A percentile compares a stretch with the other conserved stretches of the same genome.
phyloP scores from a whole-genome alignment of 305 asterid genomes.

The Solanum hybrid region DNA sequence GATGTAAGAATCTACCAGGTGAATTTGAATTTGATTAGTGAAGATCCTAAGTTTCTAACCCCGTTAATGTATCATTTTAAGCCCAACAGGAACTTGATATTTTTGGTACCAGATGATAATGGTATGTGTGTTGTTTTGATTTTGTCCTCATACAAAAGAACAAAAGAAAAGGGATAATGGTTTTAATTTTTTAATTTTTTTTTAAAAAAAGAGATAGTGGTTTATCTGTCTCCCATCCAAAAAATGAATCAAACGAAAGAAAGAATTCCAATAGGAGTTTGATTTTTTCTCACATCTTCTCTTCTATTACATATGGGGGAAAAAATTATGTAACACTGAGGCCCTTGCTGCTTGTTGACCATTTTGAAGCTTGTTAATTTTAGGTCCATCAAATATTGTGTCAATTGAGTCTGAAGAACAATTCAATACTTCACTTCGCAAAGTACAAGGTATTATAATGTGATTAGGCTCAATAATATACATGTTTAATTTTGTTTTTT shows the following conservation, averaged over 20 bases:
- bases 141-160: not conserved
- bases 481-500: not conserved
- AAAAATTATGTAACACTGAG: not conserved
- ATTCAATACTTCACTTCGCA: slow-evolving; percentile 59
- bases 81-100: not conserved
- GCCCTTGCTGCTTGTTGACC: not conserved
- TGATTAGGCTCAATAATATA: not conserved
- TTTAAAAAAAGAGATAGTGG: not conserved
- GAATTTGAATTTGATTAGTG: not conserved
- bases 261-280: not conserved
- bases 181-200: no score
- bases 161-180: not conserved
- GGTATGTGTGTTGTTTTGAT: not conserved
- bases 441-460: slow-evolving; percentile 47
- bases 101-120: not conserved
- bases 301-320: not conserved
- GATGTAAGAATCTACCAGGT: not conserved
- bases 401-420: slow-evolving; percentile 71
- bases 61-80: not conserved
- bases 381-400: slow-evolving; percentile 69
- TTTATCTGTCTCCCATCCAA: not conserved
- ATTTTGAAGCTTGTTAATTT: not conserved
- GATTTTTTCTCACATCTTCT: not conserved
- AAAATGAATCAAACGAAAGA: not conserved
- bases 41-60: not conserved